These are phyloP conservation scores for Cyberlindnera subsufficiens DNA, from an alignment of 805 yeast species.

Conservation along the genomic window DNA sequence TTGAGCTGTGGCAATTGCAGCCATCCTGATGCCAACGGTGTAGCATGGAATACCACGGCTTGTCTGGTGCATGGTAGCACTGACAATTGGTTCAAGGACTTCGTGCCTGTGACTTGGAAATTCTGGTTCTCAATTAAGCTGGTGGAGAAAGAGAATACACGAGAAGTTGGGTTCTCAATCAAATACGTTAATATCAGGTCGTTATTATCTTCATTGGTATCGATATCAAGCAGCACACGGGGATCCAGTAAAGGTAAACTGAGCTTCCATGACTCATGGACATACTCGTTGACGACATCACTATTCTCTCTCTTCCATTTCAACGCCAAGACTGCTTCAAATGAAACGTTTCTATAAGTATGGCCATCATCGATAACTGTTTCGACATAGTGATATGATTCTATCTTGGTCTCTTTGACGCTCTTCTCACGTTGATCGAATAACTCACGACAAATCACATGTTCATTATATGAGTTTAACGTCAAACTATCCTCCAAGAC, in stretches of 20 bases:
- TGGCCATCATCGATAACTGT: slow-evolving; percentile 34
- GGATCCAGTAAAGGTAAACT: slow-evolving; percentile 65
- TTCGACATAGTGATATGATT: slow-evolving; percentile 17
- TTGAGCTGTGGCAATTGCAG: slow-evolving; percentile 52
- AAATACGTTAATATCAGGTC: slow-evolving; percentile 37
- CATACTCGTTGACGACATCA: slow-evolving; percentile 24
- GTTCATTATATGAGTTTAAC: slow-evolving; percentile 27
- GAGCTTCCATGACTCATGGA: slow-evolving; percentile 41
- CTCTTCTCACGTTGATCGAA: slow-evolving; percentile 2
- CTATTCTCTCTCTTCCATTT: slow-evolving; percentile 30
- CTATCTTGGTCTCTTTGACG: slow-evolving; percentile 5
- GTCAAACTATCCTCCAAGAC: slow-evolving; percentile 12
- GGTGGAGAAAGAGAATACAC: slow-evolving; percentile 58
- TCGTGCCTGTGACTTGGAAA: slow-evolving; percentile 32
- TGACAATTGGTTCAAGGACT: slow-evolving; percentile 16
- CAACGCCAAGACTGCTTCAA: slow-evolving; percentile 23
- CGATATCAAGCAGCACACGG: slow-evolving; percentile 46
- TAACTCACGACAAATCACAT: slow-evolving; percentile 28
- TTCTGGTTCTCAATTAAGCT: slow-evolving; percentile 32
- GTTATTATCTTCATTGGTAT: slow-evolving; percentile 15
- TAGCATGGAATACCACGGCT: slow-evolving; percentile 29
- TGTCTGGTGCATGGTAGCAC: slow-evolving; percentile 60
- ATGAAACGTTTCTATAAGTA: slow-evolving; percentile 33
- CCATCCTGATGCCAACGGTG: slow-evolving; percentile 15
- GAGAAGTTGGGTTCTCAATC: slow-evolving; percentile 71